These are phyloP conservation scores for Kodamaea hsintzibuensis DNA, from an alignment of 805 yeast genomes.

Conservation along the genomic window DNA sequence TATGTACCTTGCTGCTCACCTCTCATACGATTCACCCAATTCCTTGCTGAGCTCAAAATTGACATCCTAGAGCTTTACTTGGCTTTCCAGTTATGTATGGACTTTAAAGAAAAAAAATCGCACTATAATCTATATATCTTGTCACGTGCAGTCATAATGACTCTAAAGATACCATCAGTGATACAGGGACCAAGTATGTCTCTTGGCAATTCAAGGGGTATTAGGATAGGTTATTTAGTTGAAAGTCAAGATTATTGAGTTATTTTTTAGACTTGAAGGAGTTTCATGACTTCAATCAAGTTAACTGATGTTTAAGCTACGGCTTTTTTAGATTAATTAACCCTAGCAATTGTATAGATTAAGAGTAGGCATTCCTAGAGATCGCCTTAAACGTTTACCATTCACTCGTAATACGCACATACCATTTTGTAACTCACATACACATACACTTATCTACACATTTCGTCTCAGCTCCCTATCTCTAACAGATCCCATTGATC, in stretches of 20 bases:
- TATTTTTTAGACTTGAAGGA: no score
- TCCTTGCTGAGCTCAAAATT: slow-evolving; percentile 3
- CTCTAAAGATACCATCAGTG: no score
- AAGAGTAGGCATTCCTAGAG: no score
- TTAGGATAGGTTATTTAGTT: no score
- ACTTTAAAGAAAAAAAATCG: background rate
- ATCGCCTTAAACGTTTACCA: background rate
- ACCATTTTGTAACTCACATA: background rate
- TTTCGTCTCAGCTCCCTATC: background rate
- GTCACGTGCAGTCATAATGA: background rate
- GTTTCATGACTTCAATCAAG: no score
- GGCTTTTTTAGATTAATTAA: no score
- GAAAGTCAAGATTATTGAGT: no score
- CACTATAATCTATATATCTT: background rate
- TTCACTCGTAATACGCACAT: background rate
- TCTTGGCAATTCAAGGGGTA: no score
- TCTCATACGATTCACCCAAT: slow-evolving; percentile 14
- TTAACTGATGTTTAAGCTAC: no score
- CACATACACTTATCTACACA: background rate
- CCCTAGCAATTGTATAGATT: no score
- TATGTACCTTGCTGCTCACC: slow-evolving; percentile 11
- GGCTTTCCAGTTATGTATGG: background rate
- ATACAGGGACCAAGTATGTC: no score
- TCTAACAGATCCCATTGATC: slow-evolving; percentile 3
- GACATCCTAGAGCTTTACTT: slow-evolving; percentile 2